phyloP scores from a whole-genome alignment of 306 rosid species.

The Inga leiocalycina region DNA sequence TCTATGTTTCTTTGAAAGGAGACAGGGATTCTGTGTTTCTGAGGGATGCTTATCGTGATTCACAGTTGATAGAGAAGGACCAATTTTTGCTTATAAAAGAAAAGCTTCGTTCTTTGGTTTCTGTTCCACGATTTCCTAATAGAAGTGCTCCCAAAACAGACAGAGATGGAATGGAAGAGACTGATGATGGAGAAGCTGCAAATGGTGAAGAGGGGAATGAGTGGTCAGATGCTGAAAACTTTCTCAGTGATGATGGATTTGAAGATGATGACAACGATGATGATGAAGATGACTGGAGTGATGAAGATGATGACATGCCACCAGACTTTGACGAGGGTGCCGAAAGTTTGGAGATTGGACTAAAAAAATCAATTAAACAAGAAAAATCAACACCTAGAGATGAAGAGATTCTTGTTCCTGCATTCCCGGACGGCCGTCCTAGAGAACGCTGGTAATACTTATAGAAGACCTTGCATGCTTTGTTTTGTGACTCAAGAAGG shows the following conservation, averaged over 20 bases:
- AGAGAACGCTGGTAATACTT: conserved; percentile 78
- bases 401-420: conserved; percentile 50
- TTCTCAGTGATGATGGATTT: conserved; percentile 26
- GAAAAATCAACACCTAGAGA: conserved; percentile 12
- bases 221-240: conserved; percentile 58
- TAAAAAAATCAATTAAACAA: conserved; percentile 18
- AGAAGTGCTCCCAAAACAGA: conserved; percentile 43
- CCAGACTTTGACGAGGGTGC: conserved; percentile 71
- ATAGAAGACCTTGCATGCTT: conserved; percentile 13
- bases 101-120: conserved; percentile 72
- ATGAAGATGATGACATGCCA: conserved; percentile 44
- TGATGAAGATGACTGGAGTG: conserved; percentile 1
- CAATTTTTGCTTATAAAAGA: conserved; percentile 76
- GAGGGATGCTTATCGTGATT: conserved; percentile 82
- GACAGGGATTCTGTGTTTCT: conserved; percentile 87
- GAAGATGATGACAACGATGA: conserved; percentile 22
- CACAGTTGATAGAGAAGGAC: conserved; percentile 77
- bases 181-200: conserved; percentile 37
- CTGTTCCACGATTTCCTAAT: conserved; percentile 60
- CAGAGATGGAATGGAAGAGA: conserved; percentile 43
- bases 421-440: conserved; percentile 61
- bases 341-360: conserved; percentile 41
- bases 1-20: conserved; percentile 86
- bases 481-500: conserved; percentile 14
- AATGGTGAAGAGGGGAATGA: conserved; percentile 55